Base-by-base conservation (phyloP, 768 basidiomycete genomes). In the Podaxis mareebaensis region DNA sequence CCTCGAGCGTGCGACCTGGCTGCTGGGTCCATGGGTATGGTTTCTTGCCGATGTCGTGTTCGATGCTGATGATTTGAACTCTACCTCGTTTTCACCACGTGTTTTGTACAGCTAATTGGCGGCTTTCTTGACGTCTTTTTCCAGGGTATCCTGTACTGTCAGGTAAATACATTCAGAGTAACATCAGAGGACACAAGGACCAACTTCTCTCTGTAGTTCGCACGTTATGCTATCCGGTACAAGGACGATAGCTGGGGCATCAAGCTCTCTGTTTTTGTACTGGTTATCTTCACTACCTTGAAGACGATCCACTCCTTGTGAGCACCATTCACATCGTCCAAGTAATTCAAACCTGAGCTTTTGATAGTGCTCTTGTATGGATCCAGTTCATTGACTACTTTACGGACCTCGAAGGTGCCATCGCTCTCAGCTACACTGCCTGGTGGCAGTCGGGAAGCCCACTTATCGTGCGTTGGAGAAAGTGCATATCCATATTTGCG, bases 21-120 rank as follows among this genome's bases (percentile, higher is more conserved):
- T 75, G 30, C 67, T 76, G 2, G 75, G 74, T 26, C 75, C 75
- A 55, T 76, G 75, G 75, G 75, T 73, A 22, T 39, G 72, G 58
- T 36, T 4, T 44, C 4, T 15, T 54, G 22, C 36, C 46, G 30
- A 62, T 30, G 22, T 53, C 24, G 38, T 39, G 12, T 22, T 24
- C 49, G 24, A 12, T 13, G 26, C 49, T 51, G 49, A 51, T 22
- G 24, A 24, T n/a, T 28, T 44, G 17, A 56, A 22, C 24, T 40
- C 30, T n/a, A 40, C 12, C 20, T 10, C 54, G 36, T 39, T 56
- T 8, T 20, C 17, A 54, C 64, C 44, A 39, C 40, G 20, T 52
- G 36, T 52, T 65, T 17, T 4, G 22, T 11, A n/a, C 22, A 77
- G 76, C 65, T 77, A 5, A 63, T 77, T 22, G 76, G 76, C 8